Conservation (phyloP, 2,329 filamentous ascomycete genomes). For the Phialophora tarda region DNA sequence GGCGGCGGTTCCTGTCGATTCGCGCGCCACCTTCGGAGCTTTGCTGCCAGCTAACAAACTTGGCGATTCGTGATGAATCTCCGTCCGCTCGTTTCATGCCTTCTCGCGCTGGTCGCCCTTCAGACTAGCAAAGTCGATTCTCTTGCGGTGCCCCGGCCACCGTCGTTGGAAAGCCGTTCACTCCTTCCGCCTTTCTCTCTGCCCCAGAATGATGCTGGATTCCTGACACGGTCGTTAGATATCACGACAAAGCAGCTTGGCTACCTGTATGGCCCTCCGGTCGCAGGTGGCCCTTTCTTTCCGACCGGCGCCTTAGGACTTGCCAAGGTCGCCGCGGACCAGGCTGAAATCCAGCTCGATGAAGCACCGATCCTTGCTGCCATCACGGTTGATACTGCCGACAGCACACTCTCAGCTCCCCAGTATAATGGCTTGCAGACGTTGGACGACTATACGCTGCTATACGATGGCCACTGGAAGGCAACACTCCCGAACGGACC, state of each 20-base stretch:
- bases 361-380: slow-evolving; percentile 20
- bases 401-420: slow-evolving; percentile 10
- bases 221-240: slow-evolving; percentile 11
- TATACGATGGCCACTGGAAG: slow-evolving; percentile 25
- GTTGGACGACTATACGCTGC: slow-evolving; percentile 21
- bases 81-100: slow-evolving; percentile 10
- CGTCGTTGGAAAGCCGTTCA: slow-evolving; percentile 17
- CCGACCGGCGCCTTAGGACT: slow-evolving; percentile 19
- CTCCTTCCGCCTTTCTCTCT: slow-evolving; percentile 15
- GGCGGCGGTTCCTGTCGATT: not conserved
- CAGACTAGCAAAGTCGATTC: slow-evolving; percentile 10
- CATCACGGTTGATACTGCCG: slow-evolving; percentile 8
- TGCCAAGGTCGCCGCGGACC: slow-evolving; percentile 18
- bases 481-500: slow-evolving; percentile 17
- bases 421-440: slow-evolving; percentile 25
- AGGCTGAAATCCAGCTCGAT: slow-evolving; percentile 25
- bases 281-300: slow-evolving; percentile 22
- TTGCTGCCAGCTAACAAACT: not conserved
- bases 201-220: slow-evolving; percentile 14
- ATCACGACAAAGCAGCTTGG: slow-evolving; percentile 19
- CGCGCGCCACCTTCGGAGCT: not conserved
- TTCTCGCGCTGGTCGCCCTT: slow-evolving; percentile 18
- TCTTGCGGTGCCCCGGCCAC: slow-evolving; percentile 18
- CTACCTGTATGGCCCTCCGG: slow-evolving; percentile 22
- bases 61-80: slow-evolving; percentile 24